Percentiles rank a stretch among this genome's conserved stretches.
Conservation (phyloP, 2,329 filamentous ascomycete species). For the Scolecobasidium constrictum region DNA sequence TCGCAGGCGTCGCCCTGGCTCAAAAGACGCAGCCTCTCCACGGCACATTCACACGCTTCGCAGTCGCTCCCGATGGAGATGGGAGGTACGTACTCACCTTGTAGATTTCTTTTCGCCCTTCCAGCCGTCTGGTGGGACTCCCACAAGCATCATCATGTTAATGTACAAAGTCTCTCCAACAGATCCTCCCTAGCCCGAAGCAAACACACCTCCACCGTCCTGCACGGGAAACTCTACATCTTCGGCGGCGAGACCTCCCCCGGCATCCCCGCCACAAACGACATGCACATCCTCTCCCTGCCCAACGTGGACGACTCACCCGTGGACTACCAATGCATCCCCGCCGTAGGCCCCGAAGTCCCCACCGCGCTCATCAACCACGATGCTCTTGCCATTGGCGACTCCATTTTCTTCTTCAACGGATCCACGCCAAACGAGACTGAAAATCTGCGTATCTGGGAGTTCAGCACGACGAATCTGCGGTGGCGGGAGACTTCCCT, state of each 20-base stretch:
- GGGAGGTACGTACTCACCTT: conserved; percentile 15
- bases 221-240: conserved; percentile 32
- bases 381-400: background rate
- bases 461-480: too few relatives aligned
- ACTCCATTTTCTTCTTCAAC: background rate
- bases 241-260: conserved; percentile 30
- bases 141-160: too few relatives aligned
- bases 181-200: conserved; percentile 21
- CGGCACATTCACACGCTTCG: conserved; percentile 30
- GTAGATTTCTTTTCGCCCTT: conserved; percentile 10
- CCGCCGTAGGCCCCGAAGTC: background rate
- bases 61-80: conserved; percentile 24
- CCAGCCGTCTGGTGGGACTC: too few relatives aligned
- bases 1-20: conserved; percentile 29
- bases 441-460: too few relatives aligned
- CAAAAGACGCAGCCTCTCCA: conserved; percentile 33
- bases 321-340: conserved; percentile 4
- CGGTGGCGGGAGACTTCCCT: too few relatives aligned
- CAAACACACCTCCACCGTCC: conserved; percentile 29
- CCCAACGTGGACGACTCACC: conserved; percentile 10
- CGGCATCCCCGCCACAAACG: conserved; percentile 28
- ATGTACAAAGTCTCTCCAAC: too few relatives aligned
- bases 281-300: conserved; percentile 30
- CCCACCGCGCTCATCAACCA: background rate
- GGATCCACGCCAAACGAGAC: too few relatives aligned